Conservation (phyloP, 345 rosid genomes). For the Gossypium raimondii region DNA sequence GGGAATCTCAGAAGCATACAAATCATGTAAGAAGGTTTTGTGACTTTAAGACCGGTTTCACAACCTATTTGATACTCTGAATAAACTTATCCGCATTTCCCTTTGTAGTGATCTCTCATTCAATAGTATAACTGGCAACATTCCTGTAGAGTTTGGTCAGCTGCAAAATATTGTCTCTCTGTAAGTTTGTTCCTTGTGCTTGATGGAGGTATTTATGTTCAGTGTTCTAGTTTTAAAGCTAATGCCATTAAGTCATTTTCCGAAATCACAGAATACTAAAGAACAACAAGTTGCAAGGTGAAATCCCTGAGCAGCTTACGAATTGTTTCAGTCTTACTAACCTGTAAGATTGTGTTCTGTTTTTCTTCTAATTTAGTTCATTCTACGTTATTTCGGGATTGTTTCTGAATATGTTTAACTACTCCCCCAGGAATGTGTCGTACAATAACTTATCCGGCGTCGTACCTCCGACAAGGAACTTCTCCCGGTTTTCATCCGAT, state of each 20-base stretch:
- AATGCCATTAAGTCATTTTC: neutral
- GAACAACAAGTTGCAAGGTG: slow-evolving; percentile 69
- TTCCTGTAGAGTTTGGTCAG: slow-evolving; percentile 77
- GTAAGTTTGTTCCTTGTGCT: slow-evolving; percentile 36
- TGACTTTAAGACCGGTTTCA: neutral
- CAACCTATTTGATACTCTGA: neutral
- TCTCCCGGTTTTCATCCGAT: slow-evolving; percentile 31
- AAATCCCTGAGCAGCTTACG: slow-evolving; percentile 73
- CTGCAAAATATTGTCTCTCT: slow-evolving; percentile 72
- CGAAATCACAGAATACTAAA: slow-evolving; percentile 54
- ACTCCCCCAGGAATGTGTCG: slow-evolving; percentile 62
- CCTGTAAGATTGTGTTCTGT: slow-evolving; percentile 40
- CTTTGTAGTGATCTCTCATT: slow-evolving; percentile 67
- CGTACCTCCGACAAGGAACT: slow-evolving; percentile 56
- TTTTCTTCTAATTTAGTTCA: neutral
- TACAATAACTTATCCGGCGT: slow-evolving; percentile 80
- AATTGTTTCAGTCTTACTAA: slow-evolving; percentile 69
- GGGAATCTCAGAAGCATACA: slow-evolving; percentile 83
- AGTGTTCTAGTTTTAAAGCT: neutral
- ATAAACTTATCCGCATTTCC: neutral
- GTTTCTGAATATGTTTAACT: neutral
- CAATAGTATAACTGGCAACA: slow-evolving; percentile 60
- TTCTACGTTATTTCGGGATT: neutral
- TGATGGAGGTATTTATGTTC: neutral
- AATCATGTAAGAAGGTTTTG: slow-evolving; percentile 41